Percentiles rank a stretch among this genome's conserved stretches.
These are phyloP conservation scores for Metschnikowia dekortorum DNA, from an alignment of 805 yeast species.

Conservation along the genomic window DNA sequence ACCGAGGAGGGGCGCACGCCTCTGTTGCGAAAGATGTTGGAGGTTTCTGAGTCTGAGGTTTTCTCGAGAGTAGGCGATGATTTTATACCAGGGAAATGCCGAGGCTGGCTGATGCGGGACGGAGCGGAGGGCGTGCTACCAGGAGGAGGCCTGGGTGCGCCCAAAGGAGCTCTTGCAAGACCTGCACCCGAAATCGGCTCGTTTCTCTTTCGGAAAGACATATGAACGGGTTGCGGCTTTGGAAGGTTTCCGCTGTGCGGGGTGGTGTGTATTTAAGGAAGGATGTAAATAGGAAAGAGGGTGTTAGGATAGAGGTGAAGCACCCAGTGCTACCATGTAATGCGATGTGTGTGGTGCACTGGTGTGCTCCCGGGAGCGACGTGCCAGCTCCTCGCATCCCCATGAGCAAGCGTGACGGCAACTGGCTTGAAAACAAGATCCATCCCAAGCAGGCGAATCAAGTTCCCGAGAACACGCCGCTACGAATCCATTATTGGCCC, in stretches of 20 bases:
- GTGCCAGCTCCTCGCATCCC: not conserved
- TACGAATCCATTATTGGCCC: no score
- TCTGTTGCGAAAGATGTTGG: not conserved
- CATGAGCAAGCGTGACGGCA: not conserved
- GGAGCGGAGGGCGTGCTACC: not conserved
- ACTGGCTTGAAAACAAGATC: not conserved
- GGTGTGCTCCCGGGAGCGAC: not conserved
- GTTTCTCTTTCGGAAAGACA: conserved; percentile 60
- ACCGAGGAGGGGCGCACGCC: conserved; percentile 65
- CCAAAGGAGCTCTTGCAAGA: not conserved
- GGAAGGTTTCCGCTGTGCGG: no score
- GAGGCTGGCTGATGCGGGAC: conserved; percentile 2
- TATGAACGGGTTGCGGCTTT: conserved; percentile 11
- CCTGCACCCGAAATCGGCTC: conserved; percentile 34
- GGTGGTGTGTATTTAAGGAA: no score
- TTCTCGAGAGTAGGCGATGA: not conserved
- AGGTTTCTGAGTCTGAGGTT: not conserved
- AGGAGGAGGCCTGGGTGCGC: conserved; percentile 3
- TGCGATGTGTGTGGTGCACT: not conserved
- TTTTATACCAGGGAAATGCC: not conserved
- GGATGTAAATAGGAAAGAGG: no score
- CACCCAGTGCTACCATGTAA: not conserved
- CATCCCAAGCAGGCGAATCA: not conserved
- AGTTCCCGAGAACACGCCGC: not conserved
- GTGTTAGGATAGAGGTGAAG: not conserved